Evolutionary conservation across 495 filamentous ascomycete species (phyloP), one percentile per base, ranked within the genome.

Genomic region (Astrothelium macrocarpum): DNA sequence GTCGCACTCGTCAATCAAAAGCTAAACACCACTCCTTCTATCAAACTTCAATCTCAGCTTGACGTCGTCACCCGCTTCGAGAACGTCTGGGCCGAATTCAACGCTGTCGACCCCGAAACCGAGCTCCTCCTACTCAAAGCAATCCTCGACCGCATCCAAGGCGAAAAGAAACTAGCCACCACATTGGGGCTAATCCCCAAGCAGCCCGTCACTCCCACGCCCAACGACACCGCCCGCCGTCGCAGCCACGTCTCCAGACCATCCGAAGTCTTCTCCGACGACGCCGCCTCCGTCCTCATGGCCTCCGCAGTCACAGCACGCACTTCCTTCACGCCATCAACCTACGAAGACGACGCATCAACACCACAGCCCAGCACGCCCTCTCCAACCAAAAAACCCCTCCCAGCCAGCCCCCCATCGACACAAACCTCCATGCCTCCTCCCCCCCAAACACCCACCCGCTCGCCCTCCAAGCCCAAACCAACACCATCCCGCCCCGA

Each of bases 61-160:
- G 90, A 96, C 67, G 90, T 89, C 1, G 82, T 96, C 3, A 87
- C 87, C 10, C 81, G 82, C 36, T 79, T 97, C 16, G 89, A 88
- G 0, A 86, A 92, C 68, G 92, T 93, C 1, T 95, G 90, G 80
- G 88, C 85, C 10, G 80, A 85, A 10, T 81, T 98, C 36, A 89
- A 97, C 76, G 84, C 86, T 59, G 81, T 91, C 25, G 92, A 98
- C 68, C 93, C 94, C 0, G 94, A 97, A 74, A 92, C 91, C 29
- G 84, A 91, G 31, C 95, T 91, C 68, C 85, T 93, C 59, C 81
- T 98, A 14, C 75, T 98, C 58, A 84, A 84, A 68, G 78, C 81
- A 59, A 84, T 90, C 45, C 82, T 91, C 53, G 83, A 84, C 66
- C 80, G 78, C 59, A 71, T 87, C 10, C 76, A 83, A 65, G 71